These are phyloP conservation scores for Protomyces inouyei DNA, from an alignment of 1,139 yeast species.

Conservation along the genomic window DNA sequence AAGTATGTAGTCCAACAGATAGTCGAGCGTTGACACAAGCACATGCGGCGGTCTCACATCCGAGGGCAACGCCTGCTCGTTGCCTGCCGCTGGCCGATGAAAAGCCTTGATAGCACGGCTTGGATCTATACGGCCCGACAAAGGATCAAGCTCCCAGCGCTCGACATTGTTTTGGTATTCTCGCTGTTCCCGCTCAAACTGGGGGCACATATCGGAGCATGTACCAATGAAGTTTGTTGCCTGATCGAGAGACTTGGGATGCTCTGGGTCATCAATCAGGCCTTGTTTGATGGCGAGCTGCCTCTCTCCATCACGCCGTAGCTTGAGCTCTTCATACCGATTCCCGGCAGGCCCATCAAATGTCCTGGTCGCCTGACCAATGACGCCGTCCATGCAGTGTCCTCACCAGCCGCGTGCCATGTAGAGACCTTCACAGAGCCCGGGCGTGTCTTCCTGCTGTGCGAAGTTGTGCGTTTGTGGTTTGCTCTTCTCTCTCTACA, in stretches of 20 bases:
- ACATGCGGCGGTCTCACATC: slow-evolving; percentile 92
- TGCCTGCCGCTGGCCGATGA: slow-evolving; percentile 97
- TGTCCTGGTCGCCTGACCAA: slow-evolving; percentile 6
- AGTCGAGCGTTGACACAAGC: slow-evolving; percentile 40
- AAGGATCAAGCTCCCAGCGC: slow-evolving; percentile 60
- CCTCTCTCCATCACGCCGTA: slow-evolving; percentile 72
- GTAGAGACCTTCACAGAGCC: too few relatives aligned
- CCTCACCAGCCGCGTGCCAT: too few relatives aligned
- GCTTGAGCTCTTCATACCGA: slow-evolving; percentile 42
- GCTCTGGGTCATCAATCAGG: slow-evolving; percentile 82
- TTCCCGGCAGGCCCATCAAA: slow-evolving; percentile 36
- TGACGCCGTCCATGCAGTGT: neutral
- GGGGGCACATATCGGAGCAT: slow-evolving; percentile 92
- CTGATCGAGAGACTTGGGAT: slow-evolving; percentile 71
- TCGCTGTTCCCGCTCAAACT: slow-evolving; percentile 84
- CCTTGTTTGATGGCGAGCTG: slow-evolving; percentile 74
- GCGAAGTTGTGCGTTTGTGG: neutral
- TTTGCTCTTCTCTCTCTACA: neutral
- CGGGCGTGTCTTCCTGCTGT: too few relatives aligned
- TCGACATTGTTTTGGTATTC: slow-evolving; percentile 84
- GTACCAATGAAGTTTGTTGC: slow-evolving; percentile 86
- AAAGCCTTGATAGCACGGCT: slow-evolving; percentile 80
- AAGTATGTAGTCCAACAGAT: slow-evolving; percentile 28
- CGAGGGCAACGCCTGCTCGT: slow-evolving; percentile 94
- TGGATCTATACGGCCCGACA: slow-evolving; percentile 58